Evolutionary conservation across 139 green algal genomes (phyloP), one percentile per base, ranked within the genome.

Genomic region (Chlamydomonas sp.): DNA sequence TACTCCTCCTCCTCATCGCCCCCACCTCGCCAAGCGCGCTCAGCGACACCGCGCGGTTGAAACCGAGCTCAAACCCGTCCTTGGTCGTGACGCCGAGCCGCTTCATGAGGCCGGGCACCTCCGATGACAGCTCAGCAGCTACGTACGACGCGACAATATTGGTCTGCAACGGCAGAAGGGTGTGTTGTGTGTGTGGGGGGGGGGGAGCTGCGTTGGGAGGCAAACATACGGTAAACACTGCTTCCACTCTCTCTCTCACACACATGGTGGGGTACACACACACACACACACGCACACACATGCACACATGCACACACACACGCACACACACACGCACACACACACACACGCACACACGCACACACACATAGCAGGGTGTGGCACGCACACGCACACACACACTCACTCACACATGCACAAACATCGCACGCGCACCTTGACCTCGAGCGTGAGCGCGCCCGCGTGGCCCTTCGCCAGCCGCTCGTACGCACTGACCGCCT

Each of bases 61-160:
- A 97, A 5, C 81, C 91, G 0, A 94, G 58, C 69, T 96, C 90
- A 72, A 91, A 94, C 61, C 79, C 80, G 58, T 91, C 83, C 3
- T 74, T 65, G 31, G 81, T 5, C 3, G 35, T 67, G 29, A 87
- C 64, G 67, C 71, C 48, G 43, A 70, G 8, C 2, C n/a, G n/a
- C n/a, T n/a, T n/a, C 76, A 94, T 85, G 24, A 95, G 76, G 10
- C 70, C 79, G 8, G 84, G 77, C 50, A 97, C 68, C 67, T 93
- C 84, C 0, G 28, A 35, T 3, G 83, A 65, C 30, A 85, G 71
- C 0, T 83, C 84, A 1, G 79, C 89, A 3, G 73, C 75, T 30
- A 94, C 83, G 58, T 95, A 93, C 0, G 91, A 89, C 3, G 91
- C 91, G 22, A 95, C 43, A 35, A 93, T 70, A 39, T 97, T 97